Base-by-base conservation (phyloP, 495 filamentous ascomycete species). In the Aspergillus heteromorphus region DNA sequence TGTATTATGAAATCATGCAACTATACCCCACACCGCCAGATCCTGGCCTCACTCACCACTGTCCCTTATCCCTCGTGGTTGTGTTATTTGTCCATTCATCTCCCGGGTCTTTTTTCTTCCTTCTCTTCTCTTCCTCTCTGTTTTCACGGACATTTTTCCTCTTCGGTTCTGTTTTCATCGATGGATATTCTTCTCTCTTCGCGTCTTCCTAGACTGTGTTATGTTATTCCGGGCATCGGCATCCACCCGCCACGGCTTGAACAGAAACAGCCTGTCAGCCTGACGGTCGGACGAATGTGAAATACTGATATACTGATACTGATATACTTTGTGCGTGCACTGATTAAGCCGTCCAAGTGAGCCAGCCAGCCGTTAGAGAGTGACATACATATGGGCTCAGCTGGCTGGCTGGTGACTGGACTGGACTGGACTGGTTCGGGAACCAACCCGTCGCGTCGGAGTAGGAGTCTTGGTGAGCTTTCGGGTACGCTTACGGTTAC, bases 11-110 rank as follows among this genome's bases (percentile, higher is more conserved):
- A n/a, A 54, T 43, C 40, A 18, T 40, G 42, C 40, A 16, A 40
- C 45, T 64, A 60, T 62, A 61, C 61, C 61, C 58, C 54, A 55
- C 45, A 64, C 58, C 14, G 50, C 53, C 38, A 16, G 11, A 34
- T 38, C 36, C 38, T 45, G 60, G 65, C 60, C 48, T 62, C 56
- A 20, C 34, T n/a, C 11, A n/a, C 10, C 11, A 14, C 34, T n/a
- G 11, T 38, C 3, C n/a, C 13, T 38, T 38, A 14, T 10, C 34
- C 34, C n/a, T 14, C n/a, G 34, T 38, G 34, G 23, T 47, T 29
- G 53, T 25, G 48, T 51, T 53, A 36, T 61, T 51, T 36, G n/a
- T n/a, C n/a, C n/a, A n/a, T 49, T 55, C 45, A 16, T 27, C 54
- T 47, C 49, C 18, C 27, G 31, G 49, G 31, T 55, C 23, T 45